Evolutionary conservation across 2,329 filamentous ascomycete genomes (phyloP), one percentile per base, ranked within the genome.

Genomic region (Arachnomyces sp.): DNA sequence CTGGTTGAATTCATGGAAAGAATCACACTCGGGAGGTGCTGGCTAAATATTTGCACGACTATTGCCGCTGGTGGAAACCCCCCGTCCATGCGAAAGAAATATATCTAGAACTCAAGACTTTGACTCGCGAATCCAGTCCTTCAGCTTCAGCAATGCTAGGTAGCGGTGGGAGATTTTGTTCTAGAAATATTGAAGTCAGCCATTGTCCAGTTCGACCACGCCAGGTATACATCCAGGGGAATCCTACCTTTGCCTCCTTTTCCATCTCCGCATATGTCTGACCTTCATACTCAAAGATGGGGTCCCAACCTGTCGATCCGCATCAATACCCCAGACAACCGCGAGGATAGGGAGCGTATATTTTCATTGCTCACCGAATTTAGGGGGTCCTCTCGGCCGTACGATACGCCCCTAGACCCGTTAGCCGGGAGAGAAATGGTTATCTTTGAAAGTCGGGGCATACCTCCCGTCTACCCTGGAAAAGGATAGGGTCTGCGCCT

Each of bases 201-300:
- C 12, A 3, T 17, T 38, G 14, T 32, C 28, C 6, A 8, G 9
- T 28, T 25, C 30, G 15, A 34, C 43, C 17, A 28, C 32, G 5
- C 21, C 21, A 9, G 5, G 5, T 25, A 25, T 9, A 9, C 5
- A 25, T 25, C 17, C 13, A 11, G 32, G 31, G 11, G 7, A 39
- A 53, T n/a, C 69, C 56, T 72, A 89, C 88, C 84, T 95, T 90
- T 69, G 86, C 86, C 63, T 84, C 70, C 48, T 80, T 89, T 38
- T 87, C 84, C 92, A 98, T 98, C 69, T 98, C 92, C 18, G 92
- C 92, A 60, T 94, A 82, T 69, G 92, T 98, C 66, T 86, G 71
- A 31, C 89, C 89, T 49, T 93, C 76, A 52, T 93, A 90, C 67
- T 98, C 92, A 55, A 98, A 98, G 49, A 94, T 83, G 2, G 92